Evolutionary conservation across 768 basidiomycete genomes (phyloP), one percentile per base, ranked within the genome.

Genomic region (Lyophyllum atratum): DNA sequence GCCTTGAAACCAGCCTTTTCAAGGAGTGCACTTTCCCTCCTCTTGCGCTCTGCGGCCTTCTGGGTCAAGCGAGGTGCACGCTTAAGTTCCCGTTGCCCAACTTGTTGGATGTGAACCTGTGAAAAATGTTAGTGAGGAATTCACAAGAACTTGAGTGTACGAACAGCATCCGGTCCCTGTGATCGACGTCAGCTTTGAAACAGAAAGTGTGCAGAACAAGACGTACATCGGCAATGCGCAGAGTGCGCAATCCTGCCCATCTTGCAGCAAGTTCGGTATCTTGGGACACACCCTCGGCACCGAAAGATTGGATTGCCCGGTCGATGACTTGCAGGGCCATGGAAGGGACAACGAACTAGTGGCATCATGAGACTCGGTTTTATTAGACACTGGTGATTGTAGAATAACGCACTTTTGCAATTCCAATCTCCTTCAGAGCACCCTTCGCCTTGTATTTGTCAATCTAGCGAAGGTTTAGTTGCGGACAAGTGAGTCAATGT

Each of bases 381-480:
- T 17, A 24, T 45, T 44, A 29, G 34, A 46, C 15, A 31, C 5
- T 44, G 49, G 19, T 51, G 14, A 17, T 14, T 19, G n/a, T n/a
- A n/a, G 42, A 50, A 15, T 29, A 22, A 57, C 74, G 40, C 59
- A 91, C 96, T 82, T 99, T 99, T 43, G 97, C 94, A 58, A 98
- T 92, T 22, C 93, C 95, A 65, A 99, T 98, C 72, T 98, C 97
- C 73, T 97, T 96, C 70, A 98, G 66, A 0, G 97, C 97, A 28
- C 93, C 95, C 71, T 98, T 99, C 1, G 97, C 92, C 60, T 89
- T 85, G 65, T 85, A 78, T 59, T 87, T 89, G 75, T 99, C 97
- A 61, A 98, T 94, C 89, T 95, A 58, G 51, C 15, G 15, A 63
- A 15, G 17, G 21, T 33, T 56, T 29, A 62, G 44, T 21, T 10